These are phyloP conservation scores for Dactylonectria estremocensis DNA, from an alignment of 2,329 filamentous ascomycete species.

Conservation along the genomic window DNA sequence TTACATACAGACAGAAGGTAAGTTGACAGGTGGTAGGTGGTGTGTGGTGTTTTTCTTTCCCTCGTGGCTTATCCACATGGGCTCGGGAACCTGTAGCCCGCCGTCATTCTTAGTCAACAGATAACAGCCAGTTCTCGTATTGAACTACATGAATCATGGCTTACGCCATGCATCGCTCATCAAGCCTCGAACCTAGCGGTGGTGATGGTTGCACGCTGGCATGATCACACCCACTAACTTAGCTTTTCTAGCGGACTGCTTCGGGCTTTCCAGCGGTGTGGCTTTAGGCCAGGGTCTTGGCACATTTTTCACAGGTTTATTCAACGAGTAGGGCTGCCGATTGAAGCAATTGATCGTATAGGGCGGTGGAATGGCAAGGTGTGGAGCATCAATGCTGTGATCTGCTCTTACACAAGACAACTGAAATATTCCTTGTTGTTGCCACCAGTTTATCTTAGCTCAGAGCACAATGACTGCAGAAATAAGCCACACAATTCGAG, in stretches of 20 bases:
- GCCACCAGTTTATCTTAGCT: too few species aligned
- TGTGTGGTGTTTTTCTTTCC: too few species aligned
- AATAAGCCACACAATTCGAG: too few species aligned
- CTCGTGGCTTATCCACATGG: too few species aligned
- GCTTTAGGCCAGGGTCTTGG: neutral
- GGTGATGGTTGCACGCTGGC: neutral
- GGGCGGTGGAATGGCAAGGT: neutral
- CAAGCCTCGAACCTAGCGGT: slow-evolving; percentile 3
- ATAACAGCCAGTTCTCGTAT: neutral
- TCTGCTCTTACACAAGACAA: too few species aligned
- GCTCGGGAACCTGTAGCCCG: neutral
- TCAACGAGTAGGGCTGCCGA: neutral
- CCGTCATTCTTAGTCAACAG: neutral
- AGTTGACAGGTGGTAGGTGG: too few species aligned
- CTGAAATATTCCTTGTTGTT: too few species aligned
- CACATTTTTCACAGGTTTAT: neutral
- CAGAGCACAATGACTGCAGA: too few species aligned
- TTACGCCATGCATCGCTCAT: neutral
- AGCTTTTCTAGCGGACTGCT: neutral
- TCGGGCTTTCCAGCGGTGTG: neutral
- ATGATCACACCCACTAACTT: neutral
- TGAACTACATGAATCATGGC: neutral
- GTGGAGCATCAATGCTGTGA: too few species aligned
- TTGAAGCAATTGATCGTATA: neutral
- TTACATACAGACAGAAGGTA: too few species aligned